Base-by-base conservation (phyloP, 768 basidiomycete genomes). In the Filobasidium wieringae region DNA sequence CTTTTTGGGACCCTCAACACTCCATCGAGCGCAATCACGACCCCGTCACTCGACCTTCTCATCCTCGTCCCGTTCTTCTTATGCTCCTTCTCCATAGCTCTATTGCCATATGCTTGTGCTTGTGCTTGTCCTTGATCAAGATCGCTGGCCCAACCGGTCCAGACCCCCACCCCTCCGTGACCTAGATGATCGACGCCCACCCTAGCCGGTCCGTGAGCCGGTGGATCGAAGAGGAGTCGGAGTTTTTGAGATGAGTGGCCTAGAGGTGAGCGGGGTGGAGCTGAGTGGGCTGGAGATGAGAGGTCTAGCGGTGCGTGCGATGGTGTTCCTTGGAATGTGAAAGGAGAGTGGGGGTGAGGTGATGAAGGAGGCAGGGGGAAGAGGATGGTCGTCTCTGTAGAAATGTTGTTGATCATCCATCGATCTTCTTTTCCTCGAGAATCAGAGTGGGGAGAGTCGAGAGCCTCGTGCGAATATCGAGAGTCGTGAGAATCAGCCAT, bases 291-390 rank as follows among this genome's bases (percentile, higher is more conserved):
- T n/a, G n/a, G n/a, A n/a, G n/a, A n/a, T n/a, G n/a, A n/a, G n/a
- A n/a, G n/a, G n/a, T n/a, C n/a, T 79, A 26, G 92, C 90, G 27
- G 68, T 64, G 0, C 84, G 84, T 1, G 85, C 87, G 58, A 81
- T 66, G 5, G 90, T 89, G 70, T 93, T 78, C 88, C 89, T 93
- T 5, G 90, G 88, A 5, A 84, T 85, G 14, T 7, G 85, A 85
- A 12, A 86, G 86, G 34, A 83, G 78, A 39, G 26, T 27, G 72
- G 76, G 0, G 84, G 77, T n/a, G 86, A 83, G 41, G 80, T 78
- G 49, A 84, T 80, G n/a, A 79, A 64, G 3, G 77, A 51, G 26
- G 27, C 55, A 61, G 11, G 63, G 76, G 76, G 57, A 62, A 76
- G 9, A 74, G 64, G 5, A 75, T 57, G 4, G 73, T 76, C 11